Evolutionary conservation across 306 rosid species (phyloP).

Genomic region (Erythrophleum fordii): DNA sequence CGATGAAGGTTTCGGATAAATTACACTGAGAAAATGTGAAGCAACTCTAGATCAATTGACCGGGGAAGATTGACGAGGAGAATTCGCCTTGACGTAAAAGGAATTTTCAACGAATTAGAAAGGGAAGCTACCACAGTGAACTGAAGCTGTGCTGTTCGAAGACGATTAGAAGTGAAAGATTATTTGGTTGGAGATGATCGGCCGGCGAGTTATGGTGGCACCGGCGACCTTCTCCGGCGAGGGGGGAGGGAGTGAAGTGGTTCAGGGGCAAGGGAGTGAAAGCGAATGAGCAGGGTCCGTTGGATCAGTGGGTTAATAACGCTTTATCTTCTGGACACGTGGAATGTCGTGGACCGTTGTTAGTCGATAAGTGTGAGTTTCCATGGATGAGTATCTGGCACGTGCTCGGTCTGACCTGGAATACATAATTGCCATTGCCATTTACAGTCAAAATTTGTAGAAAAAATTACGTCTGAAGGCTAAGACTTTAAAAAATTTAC

Average conservation of each 20-base stretch:
- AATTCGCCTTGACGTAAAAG: neutral
- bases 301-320: constrained; percentile 53
- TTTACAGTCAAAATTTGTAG: too few relatives aligned
- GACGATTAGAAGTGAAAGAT: neutral
- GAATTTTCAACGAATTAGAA: neutral
- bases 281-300: constrained; percentile 54
- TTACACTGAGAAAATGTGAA: neutral
- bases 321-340: constrained; percentile 41
- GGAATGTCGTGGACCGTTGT: constrained; percentile 40
- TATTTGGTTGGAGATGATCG: neutral
- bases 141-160: neutral
- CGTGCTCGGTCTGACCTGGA: too few relatives aligned
- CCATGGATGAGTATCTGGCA: neutral
- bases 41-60: neutral
- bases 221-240: neutral
- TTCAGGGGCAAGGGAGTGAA: neutral
- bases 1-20: neutral
- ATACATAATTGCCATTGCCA: too few relatives aligned
- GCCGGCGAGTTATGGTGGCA: neutral
- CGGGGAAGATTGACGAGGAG: neutral
- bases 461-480: too few relatives aligned
- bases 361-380: constrained; percentile 51
- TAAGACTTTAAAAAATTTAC: too few relatives aligned
- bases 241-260: neutral
- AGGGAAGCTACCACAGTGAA: neutral